Conservation (phyloP, 2,329 filamentous ascomycete genomes). For the Penicillium sp. region DNA sequence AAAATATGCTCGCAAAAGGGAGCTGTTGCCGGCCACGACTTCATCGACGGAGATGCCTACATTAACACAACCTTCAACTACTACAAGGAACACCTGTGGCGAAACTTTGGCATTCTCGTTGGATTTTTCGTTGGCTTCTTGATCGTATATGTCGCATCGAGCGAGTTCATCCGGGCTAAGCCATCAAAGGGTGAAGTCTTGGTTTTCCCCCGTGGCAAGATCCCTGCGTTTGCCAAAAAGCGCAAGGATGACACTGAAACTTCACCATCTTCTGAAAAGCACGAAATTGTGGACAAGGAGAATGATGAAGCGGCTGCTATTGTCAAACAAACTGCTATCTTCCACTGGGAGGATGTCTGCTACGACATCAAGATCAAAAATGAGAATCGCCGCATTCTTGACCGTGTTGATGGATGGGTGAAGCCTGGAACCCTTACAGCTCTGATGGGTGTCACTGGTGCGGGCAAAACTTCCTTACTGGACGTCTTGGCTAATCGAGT, state of each 20-base stretch:
- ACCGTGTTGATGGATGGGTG: conserved; percentile 88
- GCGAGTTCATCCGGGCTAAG: conserved; percentile 65
- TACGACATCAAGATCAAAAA: conserved; percentile 81
- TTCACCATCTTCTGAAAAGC: conserved; percentile 29
- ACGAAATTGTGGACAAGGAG: conserved; percentile 69
- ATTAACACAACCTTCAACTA: conserved; percentile 62
- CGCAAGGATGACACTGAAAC: conserved; percentile 30
- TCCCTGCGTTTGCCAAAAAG: conserved; percentile 51
- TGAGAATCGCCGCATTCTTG: conserved; percentile 72
- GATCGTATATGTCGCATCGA: conserved; percentile 62
- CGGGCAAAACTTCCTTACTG: conserved; percentile 87
- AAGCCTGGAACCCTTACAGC: conserved; percentile 88
- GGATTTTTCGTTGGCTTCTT: conserved; percentile 66
- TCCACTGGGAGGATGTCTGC: conserved; percentile 83
- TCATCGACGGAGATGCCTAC: conserved; percentile 64
- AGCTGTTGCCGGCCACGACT: conserved; percentile 56
- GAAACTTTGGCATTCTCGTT: conserved; percentile 69
- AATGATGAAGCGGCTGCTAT: conserved; percentile 69
- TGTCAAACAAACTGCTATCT: conserved; percentile 68
- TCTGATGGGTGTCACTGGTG: conserved; percentile 86
- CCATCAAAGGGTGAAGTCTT: conserved; percentile 76
- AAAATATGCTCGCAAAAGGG: conserved; percentile 64
- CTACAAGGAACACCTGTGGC: conserved; percentile 63
- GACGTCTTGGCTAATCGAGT: conserved; percentile 82
- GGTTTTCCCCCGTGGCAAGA: conserved; percentile 72